These are phyloP conservation scores for Penicillium hordei DNA, from an alignment of 2,329 filamentous ascomycete species.

Conservation along the genomic window DNA sequence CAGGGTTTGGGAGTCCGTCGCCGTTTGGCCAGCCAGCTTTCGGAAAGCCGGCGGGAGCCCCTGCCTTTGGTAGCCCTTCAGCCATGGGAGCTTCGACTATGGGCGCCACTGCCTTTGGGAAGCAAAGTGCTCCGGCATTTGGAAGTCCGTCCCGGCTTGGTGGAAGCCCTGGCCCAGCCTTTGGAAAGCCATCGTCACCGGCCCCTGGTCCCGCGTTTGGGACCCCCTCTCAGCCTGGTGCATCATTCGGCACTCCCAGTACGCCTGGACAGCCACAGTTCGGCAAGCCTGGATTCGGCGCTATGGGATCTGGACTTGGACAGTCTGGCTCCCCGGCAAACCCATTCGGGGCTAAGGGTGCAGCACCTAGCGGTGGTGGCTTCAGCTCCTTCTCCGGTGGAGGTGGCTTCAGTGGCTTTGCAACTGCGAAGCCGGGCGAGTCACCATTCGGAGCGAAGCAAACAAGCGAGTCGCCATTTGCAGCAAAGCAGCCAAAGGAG, in stretches of 20 bases:
- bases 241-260: conserved; percentile 39
- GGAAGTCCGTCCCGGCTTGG: conserved; percentile 32
- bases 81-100: conserved; percentile 21
- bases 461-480: conserved; percentile 19
- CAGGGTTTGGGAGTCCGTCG: conserved; percentile 7
- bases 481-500: neutral
- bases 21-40: conserved; percentile 38
- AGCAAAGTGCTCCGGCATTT: conserved; percentile 29
- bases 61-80: conserved; percentile 29
- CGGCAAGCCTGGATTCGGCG: conserved; percentile 36
- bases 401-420: conserved; percentile 31
- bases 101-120: conserved; percentile 30
- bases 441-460: conserved; percentile 17
- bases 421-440: conserved; percentile 22
- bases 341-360: conserved; percentile 24
- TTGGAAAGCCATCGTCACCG: conserved; percentile 32
- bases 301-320: conserved; percentile 30
- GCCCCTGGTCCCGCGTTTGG: conserved; percentile 38
- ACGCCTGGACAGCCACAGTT: conserved; percentile 36
- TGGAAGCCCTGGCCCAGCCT: conserved; percentile 25
- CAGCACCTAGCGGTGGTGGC: conserved; percentile 29
- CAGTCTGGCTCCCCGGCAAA: conserved; percentile 33
- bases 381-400: conserved; percentile 27
- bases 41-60: conserved; percentile 30
- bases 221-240: conserved; percentile 28